Conservation (phyloP, 2,329 filamentous ascomycete genomes). For the Fusarium ramigenum region DNA sequence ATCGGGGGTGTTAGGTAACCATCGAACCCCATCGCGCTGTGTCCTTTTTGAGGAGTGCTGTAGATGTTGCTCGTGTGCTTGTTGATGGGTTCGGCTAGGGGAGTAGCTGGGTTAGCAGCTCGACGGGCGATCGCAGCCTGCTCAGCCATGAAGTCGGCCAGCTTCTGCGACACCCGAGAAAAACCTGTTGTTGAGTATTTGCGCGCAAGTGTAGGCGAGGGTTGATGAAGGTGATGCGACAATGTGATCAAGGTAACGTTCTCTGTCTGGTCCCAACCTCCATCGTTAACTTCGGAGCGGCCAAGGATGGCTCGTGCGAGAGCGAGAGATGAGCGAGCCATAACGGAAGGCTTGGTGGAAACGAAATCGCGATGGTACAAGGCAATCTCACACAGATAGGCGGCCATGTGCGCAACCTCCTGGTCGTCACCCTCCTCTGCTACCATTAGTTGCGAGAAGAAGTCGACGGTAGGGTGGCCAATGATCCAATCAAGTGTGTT, state of each 20-base stretch:
- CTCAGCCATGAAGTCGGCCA: constrained; percentile 67
- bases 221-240: constrained; percentile 68
- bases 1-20: constrained; percentile 88
- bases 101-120: constrained; percentile 64
- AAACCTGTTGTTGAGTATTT: constrained; percentile 67
- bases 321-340: constrained; percentile 87
- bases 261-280: constrained; percentile 80
- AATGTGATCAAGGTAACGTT: constrained; percentile 70
- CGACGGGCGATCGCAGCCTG: constrained; percentile 66
- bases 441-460: constrained; percentile 88
- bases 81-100: constrained; percentile 63
- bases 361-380: constrained; percentile 98
- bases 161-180: constrained; percentile 63
- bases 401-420: constrained; percentile 93
- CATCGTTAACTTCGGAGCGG: constrained; percentile 78
- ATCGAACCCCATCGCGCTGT: constrained; percentile 71
- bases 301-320: constrained; percentile 87
- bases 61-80: constrained; percentile 68
- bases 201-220: constrained; percentile 65
- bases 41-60: constrained; percentile 82
- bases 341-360: constrained; percentile 87
- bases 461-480: constrained; percentile 94
- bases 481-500: constrained; percentile 97
- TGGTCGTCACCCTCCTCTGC: constrained; percentile 80
- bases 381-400: constrained; percentile 94